Evolutionary conservation across 2,329 filamentous ascomycete genomes (phyloP).

Genomic region (Hawksworthiomyces lignivorus): DNA sequence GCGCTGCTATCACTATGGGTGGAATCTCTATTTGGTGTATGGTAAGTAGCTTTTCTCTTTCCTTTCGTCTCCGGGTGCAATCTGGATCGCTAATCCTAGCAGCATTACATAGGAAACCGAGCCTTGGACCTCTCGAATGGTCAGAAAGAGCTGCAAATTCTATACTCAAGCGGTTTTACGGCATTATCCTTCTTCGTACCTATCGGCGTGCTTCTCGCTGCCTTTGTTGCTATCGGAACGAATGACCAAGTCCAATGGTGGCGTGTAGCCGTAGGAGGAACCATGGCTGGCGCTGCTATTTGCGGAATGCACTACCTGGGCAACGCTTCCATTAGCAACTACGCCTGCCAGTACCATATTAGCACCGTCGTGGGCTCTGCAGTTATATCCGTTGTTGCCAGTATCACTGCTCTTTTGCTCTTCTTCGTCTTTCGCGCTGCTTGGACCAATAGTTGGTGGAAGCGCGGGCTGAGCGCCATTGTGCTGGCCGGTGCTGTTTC

Average conservation of each 20-base stretch:
- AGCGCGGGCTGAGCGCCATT: conserved; percentile 57
- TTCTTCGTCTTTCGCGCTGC: conserved; percentile 71
- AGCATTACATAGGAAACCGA: conserved; percentile 79
- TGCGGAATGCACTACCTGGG: conserved; percentile 85
- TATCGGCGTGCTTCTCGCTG: conserved; percentile 62
- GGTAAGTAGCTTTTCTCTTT: conserved; percentile 28
- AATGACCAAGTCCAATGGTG: conserved; percentile 49
- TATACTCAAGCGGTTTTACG: conserved; percentile 65
- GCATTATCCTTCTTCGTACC: conserved; percentile 74
- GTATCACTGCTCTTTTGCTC: conserved; percentile 59
- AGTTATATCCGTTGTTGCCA: conserved; percentile 65
- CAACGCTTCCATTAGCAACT: conserved; percentile 77
- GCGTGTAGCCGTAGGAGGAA: conserved; percentile 55
- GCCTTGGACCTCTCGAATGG: conserved; percentile 65
- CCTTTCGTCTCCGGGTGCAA: no score
- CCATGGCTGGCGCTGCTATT: conserved; percentile 65
- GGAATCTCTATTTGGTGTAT: conserved; percentile 69
- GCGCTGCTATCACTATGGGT: conserved; percentile 63
- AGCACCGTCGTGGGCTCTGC: conserved; percentile 60
- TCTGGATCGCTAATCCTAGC: no score
- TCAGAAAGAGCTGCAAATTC: conserved; percentile 56
- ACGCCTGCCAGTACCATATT: conserved; percentile 53
- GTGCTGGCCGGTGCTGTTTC: conserved; percentile 68
- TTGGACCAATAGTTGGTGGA: conserved; percentile 77
- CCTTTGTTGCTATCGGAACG: conserved; percentile 64